Conservation (phyloP, 2,329 filamentous ascomycete genomes). For the Lasiodiplodia citricola region DNA sequence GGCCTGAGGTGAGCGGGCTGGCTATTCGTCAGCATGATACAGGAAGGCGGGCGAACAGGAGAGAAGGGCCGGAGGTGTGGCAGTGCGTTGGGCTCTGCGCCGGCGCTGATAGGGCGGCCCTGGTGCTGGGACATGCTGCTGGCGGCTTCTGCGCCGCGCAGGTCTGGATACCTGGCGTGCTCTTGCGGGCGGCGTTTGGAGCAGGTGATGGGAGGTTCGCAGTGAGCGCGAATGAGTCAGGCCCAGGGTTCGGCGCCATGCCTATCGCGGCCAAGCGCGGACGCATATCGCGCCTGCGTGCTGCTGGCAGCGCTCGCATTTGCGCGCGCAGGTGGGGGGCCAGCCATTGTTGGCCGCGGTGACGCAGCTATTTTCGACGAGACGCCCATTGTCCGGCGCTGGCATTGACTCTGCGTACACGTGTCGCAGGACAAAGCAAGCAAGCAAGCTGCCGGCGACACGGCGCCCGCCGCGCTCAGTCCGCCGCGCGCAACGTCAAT, state of each 20-base stretch:
- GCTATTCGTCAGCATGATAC: slow-evolving; percentile 21
- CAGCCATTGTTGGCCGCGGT: slow-evolving; percentile 15
- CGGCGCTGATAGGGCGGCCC: slow-evolving; percentile 20
- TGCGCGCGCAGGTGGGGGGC: slow-evolving; percentile 10
- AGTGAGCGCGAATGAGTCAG: slow-evolving; percentile 15
- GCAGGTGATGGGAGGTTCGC: slow-evolving; percentile 22
- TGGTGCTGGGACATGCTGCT: slow-evolving; percentile 13
- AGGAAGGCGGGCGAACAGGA: slow-evolving; percentile 21
- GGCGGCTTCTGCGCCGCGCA: slow-evolving; percentile 16
- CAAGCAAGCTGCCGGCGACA: background rate
- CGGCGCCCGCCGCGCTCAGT: slow-evolving; percentile 7
- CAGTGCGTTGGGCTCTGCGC: slow-evolving; percentile 15
- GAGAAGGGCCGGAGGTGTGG: slow-evolving; percentile 24
- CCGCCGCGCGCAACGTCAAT: slow-evolving; percentile 15
- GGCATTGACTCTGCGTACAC: slow-evolving; percentile 7
- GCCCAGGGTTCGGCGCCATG: slow-evolving; percentile 21
- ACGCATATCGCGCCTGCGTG: slow-evolving; percentile 20
- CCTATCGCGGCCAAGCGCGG: slow-evolving; percentile 11
- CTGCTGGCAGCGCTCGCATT: background rate
- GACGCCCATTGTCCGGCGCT: slow-evolving; percentile 18
- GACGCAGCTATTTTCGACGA: slow-evolving; percentile 22
- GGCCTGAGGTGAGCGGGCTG: slow-evolving; percentile 25
- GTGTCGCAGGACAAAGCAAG: slow-evolving; percentile 24
- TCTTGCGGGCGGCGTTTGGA: slow-evolving; percentile 21
- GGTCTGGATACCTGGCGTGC: slow-evolving; percentile 23